A percentile compares a stretch with the other conserved stretches of the same genome.
These are phyloP conservation scores for Cylindrotheca closterium DNA, from an alignment of 108 stramenopile species.

Conservation along the genomic window DNA sequence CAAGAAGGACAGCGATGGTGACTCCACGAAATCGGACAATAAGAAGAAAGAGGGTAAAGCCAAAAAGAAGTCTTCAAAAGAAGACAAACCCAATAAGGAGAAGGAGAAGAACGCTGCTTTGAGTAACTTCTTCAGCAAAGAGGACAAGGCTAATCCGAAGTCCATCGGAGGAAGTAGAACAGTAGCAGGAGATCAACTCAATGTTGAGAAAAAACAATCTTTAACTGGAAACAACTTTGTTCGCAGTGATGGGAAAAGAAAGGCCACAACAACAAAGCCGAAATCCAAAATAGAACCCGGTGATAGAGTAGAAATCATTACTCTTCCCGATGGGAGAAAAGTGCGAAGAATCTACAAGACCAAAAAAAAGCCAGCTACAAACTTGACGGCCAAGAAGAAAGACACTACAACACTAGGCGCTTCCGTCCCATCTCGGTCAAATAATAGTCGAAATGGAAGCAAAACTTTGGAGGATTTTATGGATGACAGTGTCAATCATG, in stretches of 20 bases:
- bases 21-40: constrained; percentile 29
- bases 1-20: constrained; percentile 4
- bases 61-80: constrained; percentile 44
- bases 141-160: background rate
- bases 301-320: constrained; percentile 40
- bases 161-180: constrained; percentile 21
- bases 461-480: no score
- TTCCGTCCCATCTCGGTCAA: no score
- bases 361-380: constrained; percentile 1
- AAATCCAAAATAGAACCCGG: background rate
- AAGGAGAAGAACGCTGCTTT: constrained; percentile 4
- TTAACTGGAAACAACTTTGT: constrained; percentile 42
- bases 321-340: constrained; percentile 52
- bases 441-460: no score
- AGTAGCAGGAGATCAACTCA: constrained; percentile 31
- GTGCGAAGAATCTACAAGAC: constrained; percentile 35
- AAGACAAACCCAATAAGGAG: background rate
- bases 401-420: no score
- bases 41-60: constrained; percentile 43
- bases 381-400: no score
- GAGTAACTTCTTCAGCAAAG: constrained; percentile 16
- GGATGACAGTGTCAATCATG: no score
- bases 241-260: constrained; percentile 51
- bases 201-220: constrained; percentile 23
- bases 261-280: constrained; percentile 28